phyloP scores from a whole-genome alignment of 257 asterid genomes.

The Solanum sitiens region DNA sequence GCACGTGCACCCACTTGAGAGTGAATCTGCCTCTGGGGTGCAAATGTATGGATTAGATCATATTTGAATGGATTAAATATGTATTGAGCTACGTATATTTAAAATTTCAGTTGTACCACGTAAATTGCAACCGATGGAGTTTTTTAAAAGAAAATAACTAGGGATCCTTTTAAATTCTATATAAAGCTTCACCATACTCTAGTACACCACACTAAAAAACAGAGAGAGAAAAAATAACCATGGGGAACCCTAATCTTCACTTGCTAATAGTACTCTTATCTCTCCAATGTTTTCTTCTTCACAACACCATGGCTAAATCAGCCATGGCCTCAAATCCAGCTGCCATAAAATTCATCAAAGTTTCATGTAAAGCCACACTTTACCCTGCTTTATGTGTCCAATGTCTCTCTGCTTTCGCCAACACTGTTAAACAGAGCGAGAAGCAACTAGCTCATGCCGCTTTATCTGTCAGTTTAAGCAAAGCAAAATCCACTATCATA shows the following conservation, averaged over 20 bases:
- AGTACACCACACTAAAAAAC: neutral
- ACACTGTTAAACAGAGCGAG: slow-evolving; percentile 26
- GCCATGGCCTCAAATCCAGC: neutral
- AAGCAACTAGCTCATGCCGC: slow-evolving; percentile 46
- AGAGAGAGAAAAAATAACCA: neutral
- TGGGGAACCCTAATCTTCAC: slow-evolving; percentile 18
- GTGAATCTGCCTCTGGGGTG: no score
- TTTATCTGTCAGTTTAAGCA: slow-evolving; percentile 29
- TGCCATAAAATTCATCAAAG: slow-evolving; percentile 26
- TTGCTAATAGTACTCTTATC: slow-evolving; percentile 16
- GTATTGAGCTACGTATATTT: no score
- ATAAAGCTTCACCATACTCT: slow-evolving; percentile 2
- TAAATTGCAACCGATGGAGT: no score
- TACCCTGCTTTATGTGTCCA: slow-evolving; percentile 47
- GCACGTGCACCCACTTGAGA: no score
- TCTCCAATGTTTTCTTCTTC: slow-evolving; percentile 4
- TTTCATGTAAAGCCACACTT: slow-evolving; percentile 48
- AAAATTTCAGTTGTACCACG: no score
- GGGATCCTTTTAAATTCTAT: neutral
- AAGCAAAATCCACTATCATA: slow-evolving; percentile 25
- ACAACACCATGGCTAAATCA: neutral
- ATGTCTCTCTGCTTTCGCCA: slow-evolving; percentile 40
- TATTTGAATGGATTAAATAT: no score
- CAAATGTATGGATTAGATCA: no score
- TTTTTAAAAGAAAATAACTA: neutral